A percentile compares a stretch with the other conserved stretches of the same genome.
These are phyloP conservation scores for Alternaria sp. DNA, from an alignment of 2,329 filamentous ascomycete species.

Conservation along the genomic window DNA sequence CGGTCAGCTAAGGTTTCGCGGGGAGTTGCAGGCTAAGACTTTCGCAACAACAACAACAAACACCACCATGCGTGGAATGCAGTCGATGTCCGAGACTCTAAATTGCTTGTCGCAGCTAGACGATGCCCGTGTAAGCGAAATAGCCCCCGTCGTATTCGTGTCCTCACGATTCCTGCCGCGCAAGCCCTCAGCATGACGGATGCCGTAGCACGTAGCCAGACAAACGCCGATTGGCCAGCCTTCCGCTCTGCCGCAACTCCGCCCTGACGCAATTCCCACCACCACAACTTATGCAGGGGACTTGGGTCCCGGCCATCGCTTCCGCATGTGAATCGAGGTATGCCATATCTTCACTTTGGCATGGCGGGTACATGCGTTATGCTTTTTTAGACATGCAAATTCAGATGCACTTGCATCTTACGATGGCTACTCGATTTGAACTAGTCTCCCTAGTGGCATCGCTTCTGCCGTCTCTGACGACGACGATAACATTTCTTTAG, in stretches of 20 bases:
- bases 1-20: slow-evolving; percentile 30
- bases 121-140: not conserved
- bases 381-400: not conserved
- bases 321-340: not conserved
- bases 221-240: slow-evolving; percentile 18
- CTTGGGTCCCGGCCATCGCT: not conserved
- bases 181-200: slow-evolving; percentile 22
- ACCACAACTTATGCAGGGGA: not conserved
- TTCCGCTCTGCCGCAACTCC: slow-evolving; percentile 1
- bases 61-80: not conserved
- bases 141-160: slow-evolving; percentile 24
- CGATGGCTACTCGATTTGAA: slow-evolving; percentile 18
- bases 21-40: slow-evolving; percentile 26
- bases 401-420: slow-evolving; percentile 4
- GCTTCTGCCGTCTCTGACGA: slow-evolving; percentile 2
- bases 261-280: slow-evolving; percentile 23
- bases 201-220: slow-evolving; percentile 19
- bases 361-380: not conserved
- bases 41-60: not conserved
- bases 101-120: not conserved
- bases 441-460: slow-evolving; percentile 22
- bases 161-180: slow-evolving; percentile 21
- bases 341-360: not conserved
- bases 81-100: not conserved
- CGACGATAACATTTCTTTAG: not conserved